Evolutionary conservation across 805 yeast species (phyloP).

Genomic region (Cyberlindnera xishuangbannaensis): DNA sequence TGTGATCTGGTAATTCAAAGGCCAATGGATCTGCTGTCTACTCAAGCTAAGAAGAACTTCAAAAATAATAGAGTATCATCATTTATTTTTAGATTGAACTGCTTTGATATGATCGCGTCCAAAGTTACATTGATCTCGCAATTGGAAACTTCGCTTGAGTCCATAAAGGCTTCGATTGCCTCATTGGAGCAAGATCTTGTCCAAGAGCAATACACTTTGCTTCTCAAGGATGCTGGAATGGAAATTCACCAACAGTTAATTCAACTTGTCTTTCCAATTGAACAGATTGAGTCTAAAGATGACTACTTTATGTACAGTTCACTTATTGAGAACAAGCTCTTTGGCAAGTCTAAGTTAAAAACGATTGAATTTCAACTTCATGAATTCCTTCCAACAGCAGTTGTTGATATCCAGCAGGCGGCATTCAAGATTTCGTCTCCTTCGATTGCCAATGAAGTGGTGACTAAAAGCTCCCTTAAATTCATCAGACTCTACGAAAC

Average conservation of each 20-base stretch:
- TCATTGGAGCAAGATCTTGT: constrained; percentile 35
- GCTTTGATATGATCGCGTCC: constrained; percentile 51
- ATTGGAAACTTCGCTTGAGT: constrained; percentile 30
- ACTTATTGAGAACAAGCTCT: constrained; percentile 53
- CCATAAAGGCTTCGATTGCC: constrained; percentile 28
- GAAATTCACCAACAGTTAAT: constrained; percentile 56
- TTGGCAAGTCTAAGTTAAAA: constrained; percentile 38
- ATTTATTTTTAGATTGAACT: constrained; percentile 48
- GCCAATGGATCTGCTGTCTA: constrained; percentile 27
- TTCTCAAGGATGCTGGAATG: constrained; percentile 49
- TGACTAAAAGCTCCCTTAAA: constrained; percentile 41
- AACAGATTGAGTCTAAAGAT: constrained; percentile 43
- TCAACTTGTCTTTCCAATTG: constrained; percentile 66
- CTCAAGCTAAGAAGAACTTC: constrained; percentile 26
- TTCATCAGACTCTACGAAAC: constrained; percentile 39
- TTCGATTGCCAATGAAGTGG: constrained; percentile 48
- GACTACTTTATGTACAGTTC: constrained; percentile 62
- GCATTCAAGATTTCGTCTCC: constrained; percentile 62
- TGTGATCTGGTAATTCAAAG: constrained; percentile 37
- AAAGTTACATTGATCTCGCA: constrained; percentile 44
- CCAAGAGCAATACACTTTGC: constrained; percentile 38
- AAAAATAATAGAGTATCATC: constrained; percentile 11
- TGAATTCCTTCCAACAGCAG: constrained; percentile 51
- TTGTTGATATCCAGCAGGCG: constrained; percentile 53
- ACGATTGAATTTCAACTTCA: constrained; percentile 41